Evolutionary conservation across 768 basidiomycete genomes (phyloP).

Genomic region (Russula compacta): DNA sequence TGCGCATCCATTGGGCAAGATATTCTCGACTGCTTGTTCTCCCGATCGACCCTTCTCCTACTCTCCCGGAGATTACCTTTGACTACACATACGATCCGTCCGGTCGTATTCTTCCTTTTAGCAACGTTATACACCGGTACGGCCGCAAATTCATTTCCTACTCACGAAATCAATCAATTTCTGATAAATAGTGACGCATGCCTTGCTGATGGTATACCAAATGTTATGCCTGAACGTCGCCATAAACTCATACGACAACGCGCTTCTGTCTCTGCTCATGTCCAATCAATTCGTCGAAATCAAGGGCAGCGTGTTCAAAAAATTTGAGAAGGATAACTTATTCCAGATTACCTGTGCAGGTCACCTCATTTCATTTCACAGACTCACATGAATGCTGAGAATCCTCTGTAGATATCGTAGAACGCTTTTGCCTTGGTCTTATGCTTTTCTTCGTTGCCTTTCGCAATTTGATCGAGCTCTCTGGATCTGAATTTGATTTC

Average conservation of each 20-base stretch:
- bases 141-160: conserved; percentile 19
- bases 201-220: conserved; percentile 94
- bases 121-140: conserved; percentile 77
- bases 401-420: conserved; percentile 73
- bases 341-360: conserved; percentile 99
- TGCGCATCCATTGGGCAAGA: conserved; percentile 98
- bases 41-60: conserved; percentile 76
- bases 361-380: conserved; percentile 24
- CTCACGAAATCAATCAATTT: not conserved
- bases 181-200: conserved; percentile 60
- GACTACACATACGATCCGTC: conserved; percentile 60
- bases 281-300: conserved; percentile 99
- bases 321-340: conserved; percentile 96
- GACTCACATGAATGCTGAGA: not conserved
- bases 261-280: conserved; percentile 84
- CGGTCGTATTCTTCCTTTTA: conserved; percentile 75
- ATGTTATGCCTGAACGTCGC: conserved; percentile 93
- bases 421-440: conserved; percentile 83
- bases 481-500: conserved; percentile 81
- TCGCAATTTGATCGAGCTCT: conserved; percentile 90
- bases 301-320: conserved; percentile 99
- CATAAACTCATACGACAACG: conserved; percentile 95
- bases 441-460: conserved; percentile 91
- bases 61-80: conserved; percentile 55
- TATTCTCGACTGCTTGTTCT: conserved; percentile 92